A percentile compares a stretch with the other conserved stretches of the same genome.
Evolutionary conservation across 805 yeast genomes (phyloP).

Genomic region (Candida ficus): DNA sequence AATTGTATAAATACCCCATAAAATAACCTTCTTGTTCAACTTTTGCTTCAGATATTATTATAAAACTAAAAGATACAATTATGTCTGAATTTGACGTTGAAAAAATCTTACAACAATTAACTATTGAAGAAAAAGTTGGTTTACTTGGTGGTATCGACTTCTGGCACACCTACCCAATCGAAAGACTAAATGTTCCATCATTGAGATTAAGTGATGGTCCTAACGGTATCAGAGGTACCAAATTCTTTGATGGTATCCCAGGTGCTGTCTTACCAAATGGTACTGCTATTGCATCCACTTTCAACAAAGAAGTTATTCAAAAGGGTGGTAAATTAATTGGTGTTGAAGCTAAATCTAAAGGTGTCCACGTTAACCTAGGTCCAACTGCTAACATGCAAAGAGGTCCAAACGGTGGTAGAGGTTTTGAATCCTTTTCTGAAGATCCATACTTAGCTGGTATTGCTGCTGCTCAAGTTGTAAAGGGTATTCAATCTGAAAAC

Average conservation of each 20-base stretch:
- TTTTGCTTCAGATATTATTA: too few relatives aligned
- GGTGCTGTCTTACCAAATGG: slow-evolving; percentile 57
- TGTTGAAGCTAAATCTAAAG: slow-evolving; percentile 47
- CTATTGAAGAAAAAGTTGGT: slow-evolving; percentile 23
- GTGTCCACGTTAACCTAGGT: slow-evolving; percentile 45
- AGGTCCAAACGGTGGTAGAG: slow-evolving; percentile 57
- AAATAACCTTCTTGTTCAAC: neutral
- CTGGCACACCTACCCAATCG: slow-evolving; percentile 45
- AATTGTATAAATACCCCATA: too few relatives aligned
- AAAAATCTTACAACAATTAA: slow-evolving; percentile 21
- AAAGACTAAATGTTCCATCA: slow-evolving; percentile 38
- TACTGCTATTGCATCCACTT: slow-evolving; percentile 54
- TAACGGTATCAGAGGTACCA: slow-evolving; percentile 58
- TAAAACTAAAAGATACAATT: neutral
- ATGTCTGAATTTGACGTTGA: slow-evolving; percentile 24
- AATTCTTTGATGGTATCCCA: slow-evolving; percentile 45
- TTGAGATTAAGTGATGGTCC: slow-evolving; percentile 56
- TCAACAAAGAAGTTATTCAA: slow-evolving; percentile 43
- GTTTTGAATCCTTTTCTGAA: slow-evolving; percentile 58
- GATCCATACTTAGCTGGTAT: slow-evolving; percentile 49
- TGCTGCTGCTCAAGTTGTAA: slow-evolving; percentile 42
- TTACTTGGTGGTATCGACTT: slow-evolving; percentile 40
- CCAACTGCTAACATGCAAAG: slow-evolving; percentile 51
- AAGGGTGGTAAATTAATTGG: slow-evolving; percentile 51
- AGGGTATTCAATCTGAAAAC: slow-evolving; percentile 49